A percentile compares a stretch with the other conserved stretches of the same genome.
These are phyloP conservation scores for Pichia membranifaciens DNA, from an alignment of 805 yeast species.

Conservation along the genomic window DNA sequence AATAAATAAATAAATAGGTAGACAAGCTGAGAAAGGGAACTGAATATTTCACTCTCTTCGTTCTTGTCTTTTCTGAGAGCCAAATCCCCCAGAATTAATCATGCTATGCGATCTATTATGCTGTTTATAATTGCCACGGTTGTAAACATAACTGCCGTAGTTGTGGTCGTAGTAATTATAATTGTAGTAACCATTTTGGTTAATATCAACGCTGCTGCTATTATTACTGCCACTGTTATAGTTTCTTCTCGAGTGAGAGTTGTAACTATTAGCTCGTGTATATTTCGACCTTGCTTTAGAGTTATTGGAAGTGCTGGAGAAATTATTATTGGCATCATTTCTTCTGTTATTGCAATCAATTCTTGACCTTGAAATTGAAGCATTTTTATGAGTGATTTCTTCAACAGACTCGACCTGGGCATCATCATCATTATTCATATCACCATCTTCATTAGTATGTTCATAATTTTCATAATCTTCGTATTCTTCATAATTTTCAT, in stretches of 20 bases:
- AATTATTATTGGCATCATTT: not conserved
- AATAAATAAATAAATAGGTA: not conserved
- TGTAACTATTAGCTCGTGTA: not conserved
- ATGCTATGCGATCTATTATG: slow-evolving; percentile 6
- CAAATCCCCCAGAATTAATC: not conserved
- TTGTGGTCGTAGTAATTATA: slow-evolving; percentile 2
- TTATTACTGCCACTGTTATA: not conserved
- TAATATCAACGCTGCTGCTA: not conserved
- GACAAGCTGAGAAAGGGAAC: not conserved
- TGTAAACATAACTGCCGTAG: not conserved
- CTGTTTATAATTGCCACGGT: not conserved
- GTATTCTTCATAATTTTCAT: slow-evolving; percentile 1
- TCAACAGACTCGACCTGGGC: not conserved
- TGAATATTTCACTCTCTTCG: too few species aligned
- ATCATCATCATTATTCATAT: not conserved
- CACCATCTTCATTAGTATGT: slow-evolving; percentile 1
- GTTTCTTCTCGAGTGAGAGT: not conserved
- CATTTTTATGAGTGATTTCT: too few species aligned
- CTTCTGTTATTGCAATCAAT: not conserved
- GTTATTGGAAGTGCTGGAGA: not conserved
- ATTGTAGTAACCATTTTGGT: not conserved
- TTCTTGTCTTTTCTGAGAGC: not conserved
- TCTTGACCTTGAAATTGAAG: too few species aligned
- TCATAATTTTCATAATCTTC: not conserved
- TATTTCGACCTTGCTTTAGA: not conserved